Percentiles rank a stretch among this genome's conserved stretches.
These are phyloP conservation scores for Nidula niveotomentosa DNA, from an alignment of 1,284 basidiomycete species.

Conservation along the genomic window DNA sequence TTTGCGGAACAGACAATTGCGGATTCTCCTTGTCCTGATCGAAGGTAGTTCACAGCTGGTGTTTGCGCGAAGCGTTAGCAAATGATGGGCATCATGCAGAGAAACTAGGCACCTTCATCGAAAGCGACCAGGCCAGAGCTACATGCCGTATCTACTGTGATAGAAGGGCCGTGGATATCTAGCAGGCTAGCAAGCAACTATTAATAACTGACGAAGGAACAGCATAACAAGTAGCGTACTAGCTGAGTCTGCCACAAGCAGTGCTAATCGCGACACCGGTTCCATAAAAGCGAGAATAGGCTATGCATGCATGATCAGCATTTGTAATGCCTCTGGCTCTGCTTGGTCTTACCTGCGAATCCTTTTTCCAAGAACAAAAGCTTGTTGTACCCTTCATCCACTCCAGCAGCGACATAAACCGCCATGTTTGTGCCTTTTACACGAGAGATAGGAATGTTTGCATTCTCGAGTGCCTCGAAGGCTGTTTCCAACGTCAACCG, in stretches of 20 bases:
- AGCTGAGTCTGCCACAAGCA: slow-evolving; percentile 32
- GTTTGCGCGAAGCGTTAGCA: neutral
- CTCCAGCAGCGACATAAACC: slow-evolving; percentile 29
- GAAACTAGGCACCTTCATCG: slow-evolving; percentile 23
- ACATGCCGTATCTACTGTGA: slow-evolving; percentile 35
- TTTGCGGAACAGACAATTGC: slow-evolving; percentile 32
- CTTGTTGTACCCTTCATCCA: slow-evolving; percentile 28
- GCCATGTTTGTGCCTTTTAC: slow-evolving; percentile 30
- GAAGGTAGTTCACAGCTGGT: slow-evolving; percentile 27
- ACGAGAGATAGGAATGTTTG: slow-evolving; percentile 28
- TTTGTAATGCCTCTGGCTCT: neutral
- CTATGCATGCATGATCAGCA: slow-evolving; percentile 10
- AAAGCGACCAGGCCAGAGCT: slow-evolving; percentile 32
- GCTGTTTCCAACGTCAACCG: slow-evolving; percentile 30
- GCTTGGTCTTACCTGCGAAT: slow-evolving; percentile 19
- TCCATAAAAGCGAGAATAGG: slow-evolving; percentile 30
- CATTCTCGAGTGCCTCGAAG: slow-evolving; percentile 35
- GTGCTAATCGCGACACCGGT: slow-evolving; percentile 32
- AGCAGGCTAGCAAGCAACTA: slow-evolving; percentile 19
- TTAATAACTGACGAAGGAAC: neutral
- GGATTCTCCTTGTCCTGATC: slow-evolving; percentile 28
- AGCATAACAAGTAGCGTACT: slow-evolving; percentile 19
- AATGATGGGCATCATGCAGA: neutral
- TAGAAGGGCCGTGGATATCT: slow-evolving; percentile 33
- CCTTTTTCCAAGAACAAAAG: slow-evolving; percentile 28